Evolutionary conservation across 176 grass and related monocot genomes (phyloP).

Genomic region (Zea luxurians): DNA sequence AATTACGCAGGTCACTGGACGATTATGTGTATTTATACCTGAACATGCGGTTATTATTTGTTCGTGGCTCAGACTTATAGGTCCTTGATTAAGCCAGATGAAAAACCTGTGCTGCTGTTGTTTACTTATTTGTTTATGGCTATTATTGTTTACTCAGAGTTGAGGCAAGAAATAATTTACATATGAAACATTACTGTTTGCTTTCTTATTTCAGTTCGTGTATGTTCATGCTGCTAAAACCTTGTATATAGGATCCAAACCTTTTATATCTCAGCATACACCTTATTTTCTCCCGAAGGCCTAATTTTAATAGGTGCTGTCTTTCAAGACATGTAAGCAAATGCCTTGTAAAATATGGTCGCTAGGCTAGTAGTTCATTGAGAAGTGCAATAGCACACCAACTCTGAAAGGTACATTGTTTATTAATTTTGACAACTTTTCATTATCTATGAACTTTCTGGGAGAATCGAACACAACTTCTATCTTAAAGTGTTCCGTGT

Average conservation of each 20-base stretch:
- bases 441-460: slow-evolving; percentile 24
- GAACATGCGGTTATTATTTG: slow-evolving; percentile 8
- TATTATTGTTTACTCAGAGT: background rate
- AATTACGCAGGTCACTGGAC: background rate
- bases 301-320: background rate
- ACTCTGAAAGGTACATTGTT: slow-evolving; percentile 23
- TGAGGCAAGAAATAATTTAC: background rate
- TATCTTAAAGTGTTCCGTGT: slow-evolving; percentile 26
- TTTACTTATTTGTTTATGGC: background rate
- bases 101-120: background rate
- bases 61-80: background rate
- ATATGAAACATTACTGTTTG: background rate
- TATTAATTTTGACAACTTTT: slow-evolving; percentile 20
- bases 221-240: slow-evolving; percentile 9
- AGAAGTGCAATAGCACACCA: slow-evolving; percentile 16
- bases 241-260: background rate
- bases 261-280: slow-evolving; percentile 4
- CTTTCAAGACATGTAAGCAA: slow-evolving; percentile 9
- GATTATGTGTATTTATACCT: slow-evolving; percentile 7
- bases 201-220: slow-evolving; percentile 17
- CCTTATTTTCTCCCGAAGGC: slow-evolving; percentile 16
- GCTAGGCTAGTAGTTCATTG: slow-evolving; percentile 27
- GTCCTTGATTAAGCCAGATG: slow-evolving; percentile 6
- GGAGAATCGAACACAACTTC: slow-evolving; percentile 9
- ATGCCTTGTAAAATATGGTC: slow-evolving; percentile 4